Evolutionary conservation across 345 rosid genomes (phyloP), one percentile per base, ranked within the genome.

Genomic region (Brassica nigra): DNA sequence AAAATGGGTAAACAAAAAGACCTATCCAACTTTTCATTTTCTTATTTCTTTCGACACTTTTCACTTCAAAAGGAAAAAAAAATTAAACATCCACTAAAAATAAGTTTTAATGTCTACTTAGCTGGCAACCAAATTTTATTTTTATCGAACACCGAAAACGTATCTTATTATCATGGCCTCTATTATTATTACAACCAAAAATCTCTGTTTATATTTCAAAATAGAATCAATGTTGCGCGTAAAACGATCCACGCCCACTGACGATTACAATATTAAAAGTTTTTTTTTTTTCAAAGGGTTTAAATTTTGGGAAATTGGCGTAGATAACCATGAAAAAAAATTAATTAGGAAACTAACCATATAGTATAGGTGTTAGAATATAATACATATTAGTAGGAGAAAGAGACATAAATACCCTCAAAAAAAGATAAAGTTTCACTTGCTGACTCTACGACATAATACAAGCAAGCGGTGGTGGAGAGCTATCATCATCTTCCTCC

Each of bases 1-100:
- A 44, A 39, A 76, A 80, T 39, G 42, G 14, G n/a, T 44, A 49
- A 3, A 34, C 47, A 69, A 23, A 42, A 69, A 33, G 16, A 68
- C 20, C 29, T 70, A 6, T 36, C 9, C 37, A 34, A 34, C 63
- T 70, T 69, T 68, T n/a, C 10, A 10, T 70, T 69, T 47, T 44
- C 15, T 14, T 52, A n/a, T n/a, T 4, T 52, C 5, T 14, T 54
- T 47, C n/a, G 18, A 49, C 57, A 49, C 57, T 49, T 49, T 49
- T 18, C 57, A 49, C 57, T 49, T 49, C 7, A 49, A 49, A 49
- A 49, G 18, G 18, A n/a, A 49, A 49, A 49, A 12, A 44, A 44
- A 49, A 49, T 49, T n/a, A n/a, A 49, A 49, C 47, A 49, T 5
- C 57, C 1, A 49, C 57, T 49, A 49, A 49, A 39, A 39, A 39